These are phyloP conservation scores for Verticillium nubilum DNA, from an alignment of 2,329 filamentous ascomycete genomes.

Conservation along the genomic window DNA sequence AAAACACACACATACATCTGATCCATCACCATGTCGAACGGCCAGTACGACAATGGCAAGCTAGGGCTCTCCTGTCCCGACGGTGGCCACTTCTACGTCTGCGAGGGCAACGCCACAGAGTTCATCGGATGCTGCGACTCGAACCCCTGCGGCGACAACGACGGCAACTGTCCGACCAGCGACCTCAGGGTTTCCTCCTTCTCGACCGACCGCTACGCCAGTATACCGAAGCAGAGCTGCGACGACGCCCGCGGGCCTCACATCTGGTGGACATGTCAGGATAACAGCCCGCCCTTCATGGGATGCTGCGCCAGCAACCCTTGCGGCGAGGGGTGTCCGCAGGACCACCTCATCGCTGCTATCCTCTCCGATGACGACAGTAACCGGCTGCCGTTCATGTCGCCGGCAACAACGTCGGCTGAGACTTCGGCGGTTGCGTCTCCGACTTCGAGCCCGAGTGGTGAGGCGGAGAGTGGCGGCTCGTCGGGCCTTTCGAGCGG, in stretches of 20 bases:
- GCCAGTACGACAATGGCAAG: background rate
- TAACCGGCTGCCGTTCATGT: conserved; percentile 10
- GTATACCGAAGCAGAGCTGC: conserved; percentile 26
- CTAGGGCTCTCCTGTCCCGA: conserved; percentile 24
- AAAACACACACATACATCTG: background rate
- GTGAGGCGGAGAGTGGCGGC: background rate
- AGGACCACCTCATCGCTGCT: conserved; percentile 15
- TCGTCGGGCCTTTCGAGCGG: conserved; percentile 6
- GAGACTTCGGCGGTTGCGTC: background rate
- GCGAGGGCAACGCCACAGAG: conserved; percentile 19
- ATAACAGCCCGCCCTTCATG: conserved; percentile 24
- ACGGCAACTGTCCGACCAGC: conserved; percentile 25
- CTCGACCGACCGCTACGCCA: conserved; percentile 13
- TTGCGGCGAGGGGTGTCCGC: conserved; percentile 22
- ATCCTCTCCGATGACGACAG: conserved; percentile 16
- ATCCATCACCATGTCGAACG: background rate
- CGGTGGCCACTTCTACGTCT: conserved; percentile 30
- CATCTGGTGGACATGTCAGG: conserved; percentile 28
- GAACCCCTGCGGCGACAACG: conserved; percentile 24
- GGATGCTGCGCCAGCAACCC: conserved; percentile 32
- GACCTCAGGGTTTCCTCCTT: conserved; percentile 23
- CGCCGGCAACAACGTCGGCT: background rate
- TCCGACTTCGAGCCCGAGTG: background rate
- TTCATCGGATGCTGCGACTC: conserved; percentile 36
- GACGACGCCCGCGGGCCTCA: conserved; percentile 10